Evolutionary conservation across 345 rosid genomes (phyloP), one percentile per base, ranked within the genome.

Genomic region (Adansonia digitata): DNA sequence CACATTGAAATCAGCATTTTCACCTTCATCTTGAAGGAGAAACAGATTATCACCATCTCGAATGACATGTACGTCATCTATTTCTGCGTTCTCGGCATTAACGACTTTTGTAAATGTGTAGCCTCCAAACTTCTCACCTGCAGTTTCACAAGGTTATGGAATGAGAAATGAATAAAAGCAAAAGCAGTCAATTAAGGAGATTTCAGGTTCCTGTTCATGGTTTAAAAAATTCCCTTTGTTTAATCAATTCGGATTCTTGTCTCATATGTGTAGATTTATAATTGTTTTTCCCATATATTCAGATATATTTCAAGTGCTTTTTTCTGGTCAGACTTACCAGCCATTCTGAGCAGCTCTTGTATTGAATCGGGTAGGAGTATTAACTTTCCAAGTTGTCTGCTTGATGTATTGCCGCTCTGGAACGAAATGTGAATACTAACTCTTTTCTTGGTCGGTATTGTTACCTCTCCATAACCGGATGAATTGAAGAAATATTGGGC

Each of bases 41-140:
- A 86, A 90, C 86, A 95, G 90, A 81, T 91, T 88, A 84, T 95
- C 99, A 76, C 95, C 96, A 69, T 95, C 99, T 77, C 98, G 86
- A 86, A 95, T 84, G 75, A 92, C 97, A 78, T 75, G 26, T 77
- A 86, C 74, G 78, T 91, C 96, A 77, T 91, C 94, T 77, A 94
- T 87, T 81, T 89, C 97, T 69, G 97, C 91, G 14, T 88, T 91
- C 75, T 90, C 93, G 1, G 80, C 90, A 81, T 83, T 87, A 53
- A 82, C 59, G 51, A 94, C 85, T 79, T 80, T 85, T 34, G 81
- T 80, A 78, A 86, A 88, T 65, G 22, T 82, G 85, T 75, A 69
- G 74, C 86, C 87, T 83, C 89, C 93, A 69, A 84, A 89, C 86
- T 88, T 94, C 72, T 91, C 89, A 78, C 97, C 93, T 94, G 91